Conservation (phyloP, 495 filamentous ascomycete species). For the Podospora fimiseda region DNA sequence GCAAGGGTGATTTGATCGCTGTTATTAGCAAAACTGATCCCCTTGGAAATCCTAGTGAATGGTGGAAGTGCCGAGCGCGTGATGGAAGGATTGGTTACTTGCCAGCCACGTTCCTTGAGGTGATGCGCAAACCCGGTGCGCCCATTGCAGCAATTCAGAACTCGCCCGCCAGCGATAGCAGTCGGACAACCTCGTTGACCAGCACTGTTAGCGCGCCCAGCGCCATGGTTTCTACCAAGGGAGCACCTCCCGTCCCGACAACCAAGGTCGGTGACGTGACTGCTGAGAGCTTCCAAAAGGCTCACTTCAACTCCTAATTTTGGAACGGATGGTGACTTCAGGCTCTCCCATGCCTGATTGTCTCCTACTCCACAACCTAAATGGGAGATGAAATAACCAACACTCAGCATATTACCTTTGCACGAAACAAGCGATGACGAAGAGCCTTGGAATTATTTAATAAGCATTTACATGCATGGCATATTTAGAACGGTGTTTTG, state of each 20-base stretch:
- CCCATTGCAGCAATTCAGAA: conserved; percentile 50
- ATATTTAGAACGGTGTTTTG: too few species aligned
- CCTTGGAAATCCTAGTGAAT: conserved; percentile 83
- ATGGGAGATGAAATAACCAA: background rate
- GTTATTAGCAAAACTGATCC: conserved; percentile 91
- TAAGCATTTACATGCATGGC: too few species aligned
- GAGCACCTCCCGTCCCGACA: conserved; percentile 47
- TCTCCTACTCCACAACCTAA: too few species aligned
- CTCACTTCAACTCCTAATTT: conserved; percentile 71
- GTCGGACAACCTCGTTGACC: conserved; percentile 42
- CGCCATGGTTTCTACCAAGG: conserved; percentile 32
- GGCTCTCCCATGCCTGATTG: background rate
- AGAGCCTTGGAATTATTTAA: too few species aligned
- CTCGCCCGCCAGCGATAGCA: conserved; percentile 44
- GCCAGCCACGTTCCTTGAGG: conserved; percentile 81
- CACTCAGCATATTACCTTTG: background rate
- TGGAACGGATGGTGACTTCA: background rate
- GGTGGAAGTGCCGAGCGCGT: conserved; percentile 94
- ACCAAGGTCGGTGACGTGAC: conserved; percentile 63
- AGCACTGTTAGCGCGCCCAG: conserved; percentile 33
- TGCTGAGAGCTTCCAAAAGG: conserved; percentile 85
- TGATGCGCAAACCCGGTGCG: conserved; percentile 55
- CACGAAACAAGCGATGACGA: too few species aligned
- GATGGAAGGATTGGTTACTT: conserved; percentile 89
- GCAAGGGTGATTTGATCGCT: conserved; percentile 93